Conservation (phyloP, 1,284 basidiomycete species). For the Ceratobasidium papillatum region DNA sequence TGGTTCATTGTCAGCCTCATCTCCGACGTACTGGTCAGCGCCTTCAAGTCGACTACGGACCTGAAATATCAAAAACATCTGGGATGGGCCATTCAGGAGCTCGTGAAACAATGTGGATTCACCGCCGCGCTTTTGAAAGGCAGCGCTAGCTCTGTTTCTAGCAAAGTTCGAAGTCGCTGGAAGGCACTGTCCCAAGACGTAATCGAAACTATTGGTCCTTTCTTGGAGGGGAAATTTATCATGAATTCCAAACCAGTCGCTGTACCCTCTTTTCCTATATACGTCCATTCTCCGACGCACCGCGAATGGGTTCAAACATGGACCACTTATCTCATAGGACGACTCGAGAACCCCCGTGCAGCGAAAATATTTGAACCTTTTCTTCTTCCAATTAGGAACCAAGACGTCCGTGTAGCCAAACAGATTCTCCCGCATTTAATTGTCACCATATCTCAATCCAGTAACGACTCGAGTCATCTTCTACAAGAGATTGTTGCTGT, state of each 20-base stretch:
- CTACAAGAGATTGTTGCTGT: slow-evolving; percentile 82
- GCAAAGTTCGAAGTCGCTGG: slow-evolving; percentile 80
- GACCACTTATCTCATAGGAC: slow-evolving; percentile 84
- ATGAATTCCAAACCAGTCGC: slow-evolving; percentile 51
- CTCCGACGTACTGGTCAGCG: slow-evolving; percentile 86
- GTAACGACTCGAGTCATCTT: slow-evolving; percentile 71
- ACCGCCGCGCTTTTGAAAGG: slow-evolving; percentile 71
- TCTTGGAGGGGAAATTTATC: slow-evolving; percentile 80
- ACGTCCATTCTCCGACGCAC: slow-evolving; percentile 79
- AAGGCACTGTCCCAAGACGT: slow-evolving; percentile 81
- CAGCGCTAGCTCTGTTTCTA: slow-evolving; percentile 62
- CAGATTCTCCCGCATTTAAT: slow-evolving; percentile 93
- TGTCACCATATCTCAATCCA: slow-evolving; percentile 81
- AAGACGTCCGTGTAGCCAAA: slow-evolving; percentile 91
- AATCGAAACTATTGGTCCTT: slow-evolving; percentile 86
- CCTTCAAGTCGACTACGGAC: slow-evolving; percentile 93
- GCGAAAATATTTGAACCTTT: slow-evolving; percentile 82
- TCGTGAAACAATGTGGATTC: slow-evolving; percentile 90
- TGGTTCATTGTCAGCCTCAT: slow-evolving; percentile 89
- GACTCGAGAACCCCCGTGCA: slow-evolving; percentile 66
- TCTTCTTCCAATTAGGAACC: slow-evolving; percentile 80
- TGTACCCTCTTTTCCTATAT: slow-evolving; percentile 73
- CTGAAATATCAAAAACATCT: slow-evolving; percentile 91
- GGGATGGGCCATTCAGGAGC: slow-evolving; percentile 92
- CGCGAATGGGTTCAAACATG: slow-evolving; percentile 96